Evolutionary conservation across 306 rosid species (phyloP).

Genomic region (Gastrolobium villosum): DNA sequence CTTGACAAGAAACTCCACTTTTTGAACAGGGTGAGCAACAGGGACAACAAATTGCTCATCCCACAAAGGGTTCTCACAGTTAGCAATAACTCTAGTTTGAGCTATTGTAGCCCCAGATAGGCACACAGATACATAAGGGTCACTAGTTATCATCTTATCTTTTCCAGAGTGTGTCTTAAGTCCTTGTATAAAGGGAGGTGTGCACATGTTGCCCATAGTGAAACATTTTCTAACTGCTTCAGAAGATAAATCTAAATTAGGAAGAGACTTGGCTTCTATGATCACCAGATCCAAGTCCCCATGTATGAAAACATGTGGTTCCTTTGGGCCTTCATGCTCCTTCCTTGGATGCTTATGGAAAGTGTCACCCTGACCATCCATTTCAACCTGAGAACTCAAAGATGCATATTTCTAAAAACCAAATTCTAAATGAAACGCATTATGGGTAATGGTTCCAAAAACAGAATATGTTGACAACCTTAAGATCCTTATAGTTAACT

Average conservation of each 20-base stretch:
- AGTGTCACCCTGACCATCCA: constrained; percentile 46
- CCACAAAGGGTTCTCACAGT: constrained; percentile 76
- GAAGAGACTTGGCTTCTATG: constrained; percentile 80
- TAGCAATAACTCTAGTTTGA: constrained; percentile 67
- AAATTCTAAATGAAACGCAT: constrained; percentile 4
- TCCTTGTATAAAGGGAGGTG: constrained; percentile 56
- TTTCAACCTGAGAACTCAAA: constrained; percentile 45
- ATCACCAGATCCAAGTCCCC: constrained; percentile 74
- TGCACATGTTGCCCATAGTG: constrained; percentile 61
- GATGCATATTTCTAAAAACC: constrained; percentile 9
- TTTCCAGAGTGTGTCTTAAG: constrained; percentile 55
- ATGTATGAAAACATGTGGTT: constrained; percentile 55
- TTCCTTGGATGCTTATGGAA: neutral
- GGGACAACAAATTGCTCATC: constrained; percentile 72
- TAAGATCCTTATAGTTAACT: constrained; percentile 36
- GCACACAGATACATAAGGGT: constrained; percentile 78
- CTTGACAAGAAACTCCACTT: constrained; percentile 72
- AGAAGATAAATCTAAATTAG: constrained; percentile 71
- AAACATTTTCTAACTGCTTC: constrained; percentile 69
- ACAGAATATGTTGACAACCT: constrained; percentile 22
- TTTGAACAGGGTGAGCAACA: constrained; percentile 69
- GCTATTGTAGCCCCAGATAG: constrained; percentile 78
- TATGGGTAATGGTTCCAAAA: constrained; percentile 13
- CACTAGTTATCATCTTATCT: constrained; percentile 67
- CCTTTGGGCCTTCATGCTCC: constrained; percentile 37